phyloP scores from a whole-genome alignment of 257 asterid genomes.

The Solanum dulcamara region DNA sequence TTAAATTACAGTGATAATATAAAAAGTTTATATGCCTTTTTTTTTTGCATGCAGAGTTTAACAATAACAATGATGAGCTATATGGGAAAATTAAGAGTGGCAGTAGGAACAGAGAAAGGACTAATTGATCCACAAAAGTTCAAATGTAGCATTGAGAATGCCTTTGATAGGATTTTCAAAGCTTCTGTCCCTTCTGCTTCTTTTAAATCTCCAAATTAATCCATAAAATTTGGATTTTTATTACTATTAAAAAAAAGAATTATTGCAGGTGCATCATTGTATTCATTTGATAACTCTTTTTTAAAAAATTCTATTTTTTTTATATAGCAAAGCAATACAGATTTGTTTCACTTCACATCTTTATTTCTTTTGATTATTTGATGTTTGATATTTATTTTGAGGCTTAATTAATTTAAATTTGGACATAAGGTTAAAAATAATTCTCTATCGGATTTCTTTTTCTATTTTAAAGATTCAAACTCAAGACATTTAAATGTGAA shows the following conservation, averaged over 20 bases:
- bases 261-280: too few species aligned
- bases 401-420: not conserved
- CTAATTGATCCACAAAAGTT: slow-evolving; percentile 40
- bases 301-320: too few species aligned
- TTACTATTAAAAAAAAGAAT: not conserved
- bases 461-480: not conserved
- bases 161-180: slow-evolving; percentile 38
- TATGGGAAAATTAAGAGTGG: slow-evolving; percentile 48
- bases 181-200: slow-evolving; percentile 24
- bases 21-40: not conserved
- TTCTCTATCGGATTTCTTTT: not conserved
- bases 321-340: too few species aligned
- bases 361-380: not conserved
- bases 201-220: not conserved
- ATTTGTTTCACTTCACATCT: not conserved
- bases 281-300: not conserved
- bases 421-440: too few species aligned
- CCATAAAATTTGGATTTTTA: not conserved
- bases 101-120: slow-evolving; percentile 58
- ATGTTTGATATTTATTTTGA: not conserved
- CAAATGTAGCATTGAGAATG: slow-evolving; percentile 36
- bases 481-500: not conserved
- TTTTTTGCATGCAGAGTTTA: slow-evolving; percentile 34
- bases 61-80: slow-evolving; percentile 78
- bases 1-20: not conserved